These are phyloP conservation scores for Leccinum broughii DNA, from an alignment of 768 basidiomycete species.

Conservation along the genomic window DNA sequence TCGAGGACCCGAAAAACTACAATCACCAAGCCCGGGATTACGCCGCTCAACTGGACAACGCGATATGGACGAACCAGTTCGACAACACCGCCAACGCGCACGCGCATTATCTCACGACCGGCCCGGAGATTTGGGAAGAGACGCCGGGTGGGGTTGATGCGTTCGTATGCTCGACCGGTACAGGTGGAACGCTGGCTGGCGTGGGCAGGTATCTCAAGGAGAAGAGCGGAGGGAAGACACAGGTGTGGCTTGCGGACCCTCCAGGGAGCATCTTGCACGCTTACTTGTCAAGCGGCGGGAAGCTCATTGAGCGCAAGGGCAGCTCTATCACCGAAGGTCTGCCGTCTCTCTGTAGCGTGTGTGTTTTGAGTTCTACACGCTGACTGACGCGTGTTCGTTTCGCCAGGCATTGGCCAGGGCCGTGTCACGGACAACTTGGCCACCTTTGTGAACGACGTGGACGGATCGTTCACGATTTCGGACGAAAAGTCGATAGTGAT, in stretches of 20 bases:
- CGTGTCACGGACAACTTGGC: slow-evolving; percentile 90
- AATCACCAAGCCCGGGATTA: slow-evolving; percentile 96
- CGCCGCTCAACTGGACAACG: slow-evolving; percentile 70
- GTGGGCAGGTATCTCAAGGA: slow-evolving; percentile 83
- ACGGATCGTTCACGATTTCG: slow-evolving; percentile 82
- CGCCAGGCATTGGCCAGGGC: slow-evolving; percentile 91
- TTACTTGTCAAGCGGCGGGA: slow-evolving; percentile 78
- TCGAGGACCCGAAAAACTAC: slow-evolving; percentile 93
- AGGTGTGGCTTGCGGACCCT: slow-evolving; percentile 95
- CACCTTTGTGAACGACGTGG: slow-evolving; percentile 74
- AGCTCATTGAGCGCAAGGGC: slow-evolving; percentile 73
- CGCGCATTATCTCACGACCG: slow-evolving; percentile 87
- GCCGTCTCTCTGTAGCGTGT: neutral
- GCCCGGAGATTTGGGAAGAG: slow-evolving; percentile 97
- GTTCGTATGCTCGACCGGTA: slow-evolving; percentile 95
- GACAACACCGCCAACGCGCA: slow-evolving; percentile 92
- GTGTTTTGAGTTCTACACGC: neutral
- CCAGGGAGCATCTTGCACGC: slow-evolving; percentile 91
- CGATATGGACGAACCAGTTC: slow-evolving; percentile 98
- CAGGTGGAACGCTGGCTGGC: slow-evolving; percentile 94
- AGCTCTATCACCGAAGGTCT: slow-evolving; percentile 90
- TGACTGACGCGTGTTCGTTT: neutral
- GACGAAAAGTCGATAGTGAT: slow-evolving; percentile 90
- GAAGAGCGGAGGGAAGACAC: slow-evolving; percentile 71
- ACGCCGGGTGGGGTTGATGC: slow-evolving; percentile 76